Percentiles rank a stretch among this genome's conserved stretches.
phyloP scores from a whole-genome alignment of 2,329 filamentous ascomycete genomes.

The Bisporella sp. region DNA sequence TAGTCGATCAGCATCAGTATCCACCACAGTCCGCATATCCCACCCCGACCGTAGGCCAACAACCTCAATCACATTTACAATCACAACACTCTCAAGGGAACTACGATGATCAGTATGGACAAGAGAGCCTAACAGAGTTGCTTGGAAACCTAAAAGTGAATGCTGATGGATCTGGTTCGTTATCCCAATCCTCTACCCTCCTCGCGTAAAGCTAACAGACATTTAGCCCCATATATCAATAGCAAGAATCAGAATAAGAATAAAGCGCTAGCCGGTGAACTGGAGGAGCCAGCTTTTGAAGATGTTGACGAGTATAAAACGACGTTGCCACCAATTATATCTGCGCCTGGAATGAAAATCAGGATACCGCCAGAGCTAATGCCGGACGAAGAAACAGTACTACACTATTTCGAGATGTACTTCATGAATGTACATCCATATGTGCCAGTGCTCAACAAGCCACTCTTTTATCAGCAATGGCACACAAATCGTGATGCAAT shows the following conservation, averaged over 20 bases:
- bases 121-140: constrained; percentile 69
- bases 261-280: constrained; percentile 31
- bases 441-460: constrained; percentile 79
- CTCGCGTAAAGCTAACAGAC: constrained; percentile 12
- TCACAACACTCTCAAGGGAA: constrained; percentile 37
- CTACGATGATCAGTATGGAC: constrained; percentile 58
- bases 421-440: constrained; percentile 90
- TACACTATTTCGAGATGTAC: constrained; percentile 84
- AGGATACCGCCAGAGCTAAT: constrained; percentile 89
- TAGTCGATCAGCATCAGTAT: constrained; percentile 47
- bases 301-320: constrained; percentile 69
- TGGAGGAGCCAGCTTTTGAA: constrained; percentile 58
- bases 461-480: constrained; percentile 85
- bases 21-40: constrained; percentile 43
- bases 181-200: not conserved
- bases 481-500: constrained; percentile 73
- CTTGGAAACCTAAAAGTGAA: constrained; percentile 84
- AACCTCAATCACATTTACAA: constrained; percentile 31
- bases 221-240: constrained; percentile 74
- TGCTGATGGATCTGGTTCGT: constrained; percentile 74
- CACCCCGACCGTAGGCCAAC: constrained; percentile 38
- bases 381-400: constrained; percentile 75
- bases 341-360: constrained; percentile 67
- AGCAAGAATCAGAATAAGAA: constrained; percentile 37
- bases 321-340: constrained; percentile 59